Base-by-base conservation (phyloP, 345 rosid species). In the Heritiera littoralis region DNA sequence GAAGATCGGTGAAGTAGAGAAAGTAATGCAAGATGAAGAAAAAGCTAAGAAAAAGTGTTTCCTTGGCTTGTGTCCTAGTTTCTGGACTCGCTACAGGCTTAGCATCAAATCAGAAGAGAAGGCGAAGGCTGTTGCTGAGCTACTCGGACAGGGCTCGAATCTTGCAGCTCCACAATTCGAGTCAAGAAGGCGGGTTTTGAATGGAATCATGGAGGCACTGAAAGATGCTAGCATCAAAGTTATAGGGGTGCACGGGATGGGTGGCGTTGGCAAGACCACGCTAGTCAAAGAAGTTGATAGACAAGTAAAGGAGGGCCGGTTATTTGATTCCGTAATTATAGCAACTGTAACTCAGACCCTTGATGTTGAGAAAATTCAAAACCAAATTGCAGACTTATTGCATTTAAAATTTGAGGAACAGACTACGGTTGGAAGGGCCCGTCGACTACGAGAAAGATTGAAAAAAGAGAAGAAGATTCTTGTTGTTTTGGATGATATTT, bases 301-400 rank as follows among this genome's bases (percentile, higher is more conserved):
- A 18, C 64, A 43, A 20, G 75, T 75, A n/a, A 56, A 51, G 75
- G 43, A 56, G 52, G 23, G 1, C 4, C 11, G 40, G 3, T 15
- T 83, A 5, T 80, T 83, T 45, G 56, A 63, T 30, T 9, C 9
- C 30, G 80, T 83, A 3, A 40, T 76, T n/a, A 68, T 71, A 38
- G 85, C 32, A n/a, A 17, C 18, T 2, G 82, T 76, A 30, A 76
- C 85, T 0, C 17, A 13, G 55, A 71, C 18, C 1, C 69, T 80
- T 17, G 48, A 80, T 14, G 6, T 72, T 6, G 35, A 56, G 14
- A 38, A 67, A 7, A 83, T 80, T 72, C 86, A 51, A 72, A 66
- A 46, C 7, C 69, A 67, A 65, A 17, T 84, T 5, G 67, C 80
- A 0, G 78, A 74, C 3, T 5, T 40, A 40, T 63, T 84, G 28